phyloP scores from a whole-genome alignment of 495 filamentous ascomycete species.

The Penicillium macrosclerotiorum region DNA sequence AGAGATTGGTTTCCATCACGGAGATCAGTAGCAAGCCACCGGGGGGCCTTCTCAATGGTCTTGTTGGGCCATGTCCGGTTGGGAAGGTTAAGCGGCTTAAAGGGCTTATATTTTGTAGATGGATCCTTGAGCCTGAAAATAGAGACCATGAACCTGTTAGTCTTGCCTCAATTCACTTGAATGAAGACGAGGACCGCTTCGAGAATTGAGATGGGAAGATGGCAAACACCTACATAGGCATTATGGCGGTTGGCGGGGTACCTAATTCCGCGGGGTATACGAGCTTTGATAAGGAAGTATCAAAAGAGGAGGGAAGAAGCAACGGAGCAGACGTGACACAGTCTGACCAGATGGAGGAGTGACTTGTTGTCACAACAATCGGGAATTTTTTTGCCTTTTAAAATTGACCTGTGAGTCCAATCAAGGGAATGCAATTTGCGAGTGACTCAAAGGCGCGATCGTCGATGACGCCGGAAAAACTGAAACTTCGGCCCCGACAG shows the following conservation, averaged over 20 bases:
- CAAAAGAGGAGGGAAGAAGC: slow-evolving; percentile 3
- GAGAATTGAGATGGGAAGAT: background rate
- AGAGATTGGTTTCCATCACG: slow-evolving; percentile 87
- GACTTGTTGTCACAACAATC: background rate
- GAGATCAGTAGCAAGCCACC: slow-evolving; percentile 85
- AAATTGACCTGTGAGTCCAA: slow-evolving; percentile 15
- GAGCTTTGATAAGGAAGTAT: slow-evolving; percentile 20
- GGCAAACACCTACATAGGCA: slow-evolving; percentile 45
- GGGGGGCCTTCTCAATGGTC: slow-evolving; percentile 71
- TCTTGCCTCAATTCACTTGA: background rate
- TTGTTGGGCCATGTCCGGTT: slow-evolving; percentile 89
- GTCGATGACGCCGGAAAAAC: slow-evolving; percentile 28
- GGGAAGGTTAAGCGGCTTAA: slow-evolving; percentile 73
- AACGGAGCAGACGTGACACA: slow-evolving; percentile 4
- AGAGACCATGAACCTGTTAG: background rate
- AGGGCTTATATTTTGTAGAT: slow-evolving; percentile 83
- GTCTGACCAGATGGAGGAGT: background rate
- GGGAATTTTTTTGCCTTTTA: slow-evolving; percentile 9
- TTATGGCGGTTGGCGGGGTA: slow-evolving; percentile 33
- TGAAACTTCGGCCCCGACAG: slow-evolving; percentile 30
- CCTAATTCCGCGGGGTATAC: slow-evolving; percentile 22
- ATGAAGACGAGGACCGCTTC: background rate
- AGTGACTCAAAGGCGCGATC: slow-evolving; percentile 21
- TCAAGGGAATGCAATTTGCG: slow-evolving; percentile 24
- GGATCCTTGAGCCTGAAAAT: slow-evolving; percentile 89